These are phyloP conservation scores for Mucor piriformis DNA, from an alignment of 371 early-diverging fungal genomes.

Conservation along the genomic window DNA sequence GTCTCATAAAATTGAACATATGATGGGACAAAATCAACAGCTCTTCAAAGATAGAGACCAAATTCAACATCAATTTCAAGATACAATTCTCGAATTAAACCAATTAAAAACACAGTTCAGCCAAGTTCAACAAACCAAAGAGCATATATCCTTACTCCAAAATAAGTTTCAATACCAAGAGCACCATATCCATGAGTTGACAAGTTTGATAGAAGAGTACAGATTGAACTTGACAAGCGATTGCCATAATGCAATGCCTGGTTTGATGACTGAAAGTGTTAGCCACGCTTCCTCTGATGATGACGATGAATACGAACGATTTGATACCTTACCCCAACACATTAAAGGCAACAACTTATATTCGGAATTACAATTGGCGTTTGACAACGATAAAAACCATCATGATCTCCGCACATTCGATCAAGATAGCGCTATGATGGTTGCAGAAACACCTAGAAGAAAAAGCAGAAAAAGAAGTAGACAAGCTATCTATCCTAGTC, in stretches of 20 bases:
- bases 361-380: not conserved
- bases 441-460: not conserved
- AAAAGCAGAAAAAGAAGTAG: not conserved
- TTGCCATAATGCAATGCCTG: not conserved
- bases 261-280: not conserved
- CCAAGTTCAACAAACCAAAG: constrained; percentile 27
- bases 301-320: not conserved
- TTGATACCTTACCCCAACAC: not conserved
- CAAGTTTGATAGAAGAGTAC: constrained; percentile 41
- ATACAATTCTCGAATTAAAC: constrained; percentile 26
- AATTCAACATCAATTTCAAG: constrained; percentile 17
- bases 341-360: not conserved
- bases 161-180: constrained; percentile 36
- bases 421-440: not conserved
- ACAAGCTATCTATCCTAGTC: not conserved
- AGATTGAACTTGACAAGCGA: constrained; percentile 20
- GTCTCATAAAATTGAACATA: not conserved
- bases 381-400: not conserved
- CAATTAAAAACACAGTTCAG: constrained; percentile 29
- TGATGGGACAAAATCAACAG: constrained; percentile 2
- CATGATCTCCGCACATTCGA: not conserved
- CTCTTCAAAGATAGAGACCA: constrained; percentile 17
- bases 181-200: constrained; percentile 37
- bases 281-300: constrained; percentile 1
- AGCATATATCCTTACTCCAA: constrained; percentile 30